These are phyloP conservation scores for Zopfochytrium polystomum DNA, from an alignment of 371 early-diverging fungal genomes.

Conservation along the genomic window DNA sequence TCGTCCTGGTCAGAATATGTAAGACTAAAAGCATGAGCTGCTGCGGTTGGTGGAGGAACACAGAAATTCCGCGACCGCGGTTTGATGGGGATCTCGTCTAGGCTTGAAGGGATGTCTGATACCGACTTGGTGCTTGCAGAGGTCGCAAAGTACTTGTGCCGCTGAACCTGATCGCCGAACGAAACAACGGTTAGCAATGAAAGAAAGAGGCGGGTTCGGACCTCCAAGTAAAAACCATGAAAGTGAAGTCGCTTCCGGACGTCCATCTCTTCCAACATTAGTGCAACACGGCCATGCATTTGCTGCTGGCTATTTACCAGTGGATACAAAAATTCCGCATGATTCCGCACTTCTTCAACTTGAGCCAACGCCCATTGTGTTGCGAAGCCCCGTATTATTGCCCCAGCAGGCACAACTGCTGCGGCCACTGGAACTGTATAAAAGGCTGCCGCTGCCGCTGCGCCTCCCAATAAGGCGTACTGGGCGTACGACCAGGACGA, in stretches of 20 bases:
- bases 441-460: slow-evolving; percentile 29
- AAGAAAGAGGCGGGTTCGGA: background rate
- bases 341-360: slow-evolving; percentile 29
- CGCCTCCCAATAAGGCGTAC: slow-evolving; percentile 29
- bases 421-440: slow-evolving; percentile 18
- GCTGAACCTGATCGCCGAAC: background rate
- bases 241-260: slow-evolving; percentile 19
- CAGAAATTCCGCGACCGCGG: slow-evolving; percentile 21
- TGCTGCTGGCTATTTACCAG: slow-evolving; percentile 25
- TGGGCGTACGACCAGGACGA: slow-evolving; percentile 9
- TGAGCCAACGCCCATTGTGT: slow-evolving; percentile 19
- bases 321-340: slow-evolving; percentile 38
- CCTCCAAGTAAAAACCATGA: slow-evolving; percentile 31
- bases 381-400: slow-evolving; percentile 12
- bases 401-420: slow-evolving; percentile 15
- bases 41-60: slow-evolving; percentile 23
- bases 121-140: background rate
- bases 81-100: background rate
- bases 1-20: slow-evolving; percentile 23
- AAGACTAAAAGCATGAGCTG: slow-evolving; percentile 24
- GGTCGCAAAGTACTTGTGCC: background rate
- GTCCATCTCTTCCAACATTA: slow-evolving; percentile 32
- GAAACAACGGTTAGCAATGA: background rate
- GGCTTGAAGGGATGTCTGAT: background rate
- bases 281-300: slow-evolving; percentile 29